Conservation (phyloP, 192 early-diverging fungal species). For the Allomyces macrogynus region DNA sequence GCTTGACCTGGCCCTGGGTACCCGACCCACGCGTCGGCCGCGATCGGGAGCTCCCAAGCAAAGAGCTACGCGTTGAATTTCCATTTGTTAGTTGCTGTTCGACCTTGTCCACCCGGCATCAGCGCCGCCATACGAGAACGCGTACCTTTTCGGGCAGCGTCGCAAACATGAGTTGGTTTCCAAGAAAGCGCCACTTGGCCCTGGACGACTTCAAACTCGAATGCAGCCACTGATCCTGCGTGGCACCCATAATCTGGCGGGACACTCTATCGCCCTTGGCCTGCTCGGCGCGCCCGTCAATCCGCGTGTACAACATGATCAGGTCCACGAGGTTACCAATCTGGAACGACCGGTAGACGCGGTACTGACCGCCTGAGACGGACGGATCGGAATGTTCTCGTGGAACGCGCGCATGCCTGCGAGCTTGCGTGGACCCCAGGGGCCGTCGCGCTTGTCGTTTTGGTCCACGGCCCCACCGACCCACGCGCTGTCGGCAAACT, state of each 20-base stretch:
- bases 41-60: too few species aligned
- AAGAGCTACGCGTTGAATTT: too few species aligned
- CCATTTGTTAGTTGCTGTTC: too few species aligned
- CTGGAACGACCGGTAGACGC: slow-evolving; percentile 20
- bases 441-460: slow-evolving; percentile 3
- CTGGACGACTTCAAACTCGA: slow-evolving; percentile 6
- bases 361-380: neutral
- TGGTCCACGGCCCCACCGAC: slow-evolving; percentile 3
- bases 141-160: neutral
- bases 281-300: slow-evolving; percentile 10
- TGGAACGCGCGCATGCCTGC: slow-evolving; percentile 19
- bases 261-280: slow-evolving; percentile 2
- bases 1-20: slow-evolving; percentile 13
- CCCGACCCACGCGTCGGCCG: slow-evolving; percentile 3
- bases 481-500: slow-evolving; percentile 17
- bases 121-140: too few species aligned
- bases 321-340: slow-evolving; percentile 18
- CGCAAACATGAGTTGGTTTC: slow-evolving; percentile 19
- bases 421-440: slow-evolving; percentile 9
- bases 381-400: slow-evolving; percentile 21
- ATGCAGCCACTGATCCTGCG: slow-evolving; percentile 18
- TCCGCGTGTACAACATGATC: slow-evolving; percentile 20
- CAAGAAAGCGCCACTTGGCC: slow-evolving; percentile 15
- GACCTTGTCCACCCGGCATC: too few species aligned
- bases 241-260: slow-evolving; percentile 8